phyloP scores from a whole-genome alignment of 1,284 basidiomycete species.

The Pascua guehoae region DNA sequence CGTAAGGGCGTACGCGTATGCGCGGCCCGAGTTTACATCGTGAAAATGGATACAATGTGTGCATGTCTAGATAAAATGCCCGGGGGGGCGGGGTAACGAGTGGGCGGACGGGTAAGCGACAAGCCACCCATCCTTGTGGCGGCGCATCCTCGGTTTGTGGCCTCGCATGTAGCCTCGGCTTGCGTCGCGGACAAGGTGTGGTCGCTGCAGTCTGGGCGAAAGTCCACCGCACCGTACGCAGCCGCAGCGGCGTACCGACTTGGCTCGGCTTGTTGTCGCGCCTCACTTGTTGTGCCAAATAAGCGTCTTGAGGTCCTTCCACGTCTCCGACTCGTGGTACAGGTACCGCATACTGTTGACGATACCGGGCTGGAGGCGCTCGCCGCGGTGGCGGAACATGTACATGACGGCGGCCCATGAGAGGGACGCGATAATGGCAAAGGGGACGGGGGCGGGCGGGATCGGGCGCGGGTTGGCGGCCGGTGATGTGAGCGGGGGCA shows the following conservation, averaged over 20 bases:
- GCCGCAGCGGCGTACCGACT: not conserved
- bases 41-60: constrained; percentile 5
- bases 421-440: constrained; percentile 82
- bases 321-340: constrained; percentile 72
- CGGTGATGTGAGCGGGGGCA: constrained; percentile 37
- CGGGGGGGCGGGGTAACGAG: not conserved
- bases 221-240: too few relatives aligned
- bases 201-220: too few relatives aligned
- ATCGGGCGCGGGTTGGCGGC: constrained; percentile 58
- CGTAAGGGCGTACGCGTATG: constrained; percentile 9
- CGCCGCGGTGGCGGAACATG: constrained; percentile 78
- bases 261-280: not conserved
- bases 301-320: constrained; percentile 66
- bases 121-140: too few relatives aligned
- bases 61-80: not conserved
- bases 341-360: constrained; percentile 60
- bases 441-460: constrained; percentile 75
- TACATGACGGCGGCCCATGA: constrained; percentile 98
- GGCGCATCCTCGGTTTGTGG: too few relatives aligned
- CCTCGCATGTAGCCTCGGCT: too few relatives aligned
- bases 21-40: constrained; percentile 8
- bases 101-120: not conserved
- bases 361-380: constrained; percentile 91
- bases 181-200: too few relatives aligned
- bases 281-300: constrained; percentile 71